Conservation (phyloP, 106 monocot genomes). For the Alisma plantagoaquatica region DNA sequence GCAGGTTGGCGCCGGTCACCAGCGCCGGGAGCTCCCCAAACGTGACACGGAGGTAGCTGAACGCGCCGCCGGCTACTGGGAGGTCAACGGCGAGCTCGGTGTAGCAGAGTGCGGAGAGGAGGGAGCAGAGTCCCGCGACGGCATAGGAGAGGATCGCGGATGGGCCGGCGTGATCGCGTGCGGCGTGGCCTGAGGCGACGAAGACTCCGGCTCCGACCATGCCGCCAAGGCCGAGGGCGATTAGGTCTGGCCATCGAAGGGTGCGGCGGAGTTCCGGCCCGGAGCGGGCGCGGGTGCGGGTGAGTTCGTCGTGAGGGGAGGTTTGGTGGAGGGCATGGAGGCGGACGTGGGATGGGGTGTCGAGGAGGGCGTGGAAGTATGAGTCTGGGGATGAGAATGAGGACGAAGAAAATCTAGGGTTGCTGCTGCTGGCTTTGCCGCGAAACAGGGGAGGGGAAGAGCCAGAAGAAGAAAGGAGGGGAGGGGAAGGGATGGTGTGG, state of each 20-base stretch:
- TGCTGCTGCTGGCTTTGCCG: neutral
- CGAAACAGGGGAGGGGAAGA: too few relatives aligned
- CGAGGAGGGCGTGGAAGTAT: conserved; percentile 41
- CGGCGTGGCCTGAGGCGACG: conserved; percentile 69
- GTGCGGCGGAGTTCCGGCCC: conserved; percentile 54
- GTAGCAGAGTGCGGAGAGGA: conserved; percentile 95
- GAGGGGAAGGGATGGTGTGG: too few relatives aligned
- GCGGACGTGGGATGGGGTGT: conserved; percentile 36
- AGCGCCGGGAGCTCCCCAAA: conserved; percentile 95
- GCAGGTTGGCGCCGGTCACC: conserved; percentile 73
- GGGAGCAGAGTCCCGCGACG: conserved; percentile 88
- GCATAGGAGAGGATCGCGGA: conserved; percentile 75
- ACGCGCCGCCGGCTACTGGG: conserved; percentile 93
- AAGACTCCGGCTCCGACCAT: conserved; percentile 97
- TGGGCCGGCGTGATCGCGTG: conserved; percentile 53
- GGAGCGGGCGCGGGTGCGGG: conserved; percentile 71
- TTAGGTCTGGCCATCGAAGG: conserved; percentile 69
- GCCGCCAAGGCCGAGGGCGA: conserved; percentile 77
- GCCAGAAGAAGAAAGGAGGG: too few relatives aligned
- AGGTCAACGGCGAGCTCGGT: conserved; percentile 96
- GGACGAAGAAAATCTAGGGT: conserved; percentile 4
- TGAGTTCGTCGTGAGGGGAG: conserved; percentile 71
- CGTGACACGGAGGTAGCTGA: conserved; percentile 88
- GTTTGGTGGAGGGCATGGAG: conserved; percentile 45
- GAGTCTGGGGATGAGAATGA: conserved; percentile 48